A percentile compares a stretch with the other conserved stretches of the same genome.
These are phyloP conservation scores for Stylosanthes scabra DNA, from an alignment of 331 rosid species.

Conservation along the genomic window DNA sequence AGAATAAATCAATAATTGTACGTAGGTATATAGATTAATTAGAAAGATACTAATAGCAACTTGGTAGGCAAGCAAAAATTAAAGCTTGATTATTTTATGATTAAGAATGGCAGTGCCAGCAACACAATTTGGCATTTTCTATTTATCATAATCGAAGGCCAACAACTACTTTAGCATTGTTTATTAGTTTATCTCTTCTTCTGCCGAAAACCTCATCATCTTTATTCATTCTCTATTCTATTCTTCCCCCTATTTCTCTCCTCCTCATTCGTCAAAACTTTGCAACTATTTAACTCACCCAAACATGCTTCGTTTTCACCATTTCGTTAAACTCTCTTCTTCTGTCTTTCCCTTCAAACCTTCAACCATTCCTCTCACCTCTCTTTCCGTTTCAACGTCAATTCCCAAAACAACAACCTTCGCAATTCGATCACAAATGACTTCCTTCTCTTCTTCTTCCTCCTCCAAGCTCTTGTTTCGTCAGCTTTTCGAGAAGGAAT, in stretches of 20 bases:
- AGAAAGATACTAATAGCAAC: too few relatives aligned
- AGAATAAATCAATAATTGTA: too few relatives aligned
- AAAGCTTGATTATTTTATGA: too few relatives aligned
- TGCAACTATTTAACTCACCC: background rate
- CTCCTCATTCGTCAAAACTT: background rate
- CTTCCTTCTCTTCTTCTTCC: constrained; percentile 51
- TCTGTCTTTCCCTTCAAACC: constrained; percentile 26
- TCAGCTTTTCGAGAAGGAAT: constrained; percentile 96
- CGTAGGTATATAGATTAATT: too few relatives aligned
- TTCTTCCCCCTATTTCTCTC: background rate
- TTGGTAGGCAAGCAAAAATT: too few relatives aligned
- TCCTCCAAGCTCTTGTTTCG: constrained; percentile 75
- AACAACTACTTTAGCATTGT: background rate
- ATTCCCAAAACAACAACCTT: background rate
- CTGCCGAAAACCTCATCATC: background rate
- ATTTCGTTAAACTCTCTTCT: constrained; percentile 42
- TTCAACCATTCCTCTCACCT: constrained; percentile 26
- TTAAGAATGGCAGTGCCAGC: too few relatives aligned
- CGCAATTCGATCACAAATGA: constrained; percentile 36
- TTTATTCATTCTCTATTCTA: background rate
- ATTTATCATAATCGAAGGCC: background rate
- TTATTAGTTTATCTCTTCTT: background rate
- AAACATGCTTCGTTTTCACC: constrained; percentile 45
- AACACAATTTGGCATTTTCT: too few relatives aligned
- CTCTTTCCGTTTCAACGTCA: constrained; percentile 13